A percentile compares a stretch with the other conserved stretches of the same genome.
Evolutionary conservation across 1,284 basidiomycete species (phyloP).

Genomic region (Farysia itapuensis): DNA sequence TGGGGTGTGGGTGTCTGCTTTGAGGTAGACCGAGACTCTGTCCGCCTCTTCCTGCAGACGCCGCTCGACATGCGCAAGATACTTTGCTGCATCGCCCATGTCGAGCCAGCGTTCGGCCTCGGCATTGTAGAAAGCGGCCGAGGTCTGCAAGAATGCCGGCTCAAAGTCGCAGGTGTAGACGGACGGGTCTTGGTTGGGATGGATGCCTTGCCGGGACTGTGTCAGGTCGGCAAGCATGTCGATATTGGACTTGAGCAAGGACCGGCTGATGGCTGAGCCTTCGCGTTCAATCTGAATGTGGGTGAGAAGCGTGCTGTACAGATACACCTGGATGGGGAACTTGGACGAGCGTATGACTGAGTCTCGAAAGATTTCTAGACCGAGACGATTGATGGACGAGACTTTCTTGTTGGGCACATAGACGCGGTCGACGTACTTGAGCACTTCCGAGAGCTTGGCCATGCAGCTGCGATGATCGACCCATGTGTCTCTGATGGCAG

Average conservation of each 20-base stretch:
- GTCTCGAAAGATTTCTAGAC: constrained; percentile 79
- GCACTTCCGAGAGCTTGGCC: constrained; percentile 82
- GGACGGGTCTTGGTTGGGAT: constrained; percentile 59
- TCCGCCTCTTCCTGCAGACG: constrained; percentile 83
- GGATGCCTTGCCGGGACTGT: constrained; percentile 53
- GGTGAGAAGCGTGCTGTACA: constrained; percentile 78
- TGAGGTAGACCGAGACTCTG: constrained; percentile 86
- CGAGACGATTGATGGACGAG: constrained; percentile 76
- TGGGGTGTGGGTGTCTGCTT: constrained; percentile 71
- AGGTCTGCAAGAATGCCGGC: constrained; percentile 76
- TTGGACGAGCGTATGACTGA: constrained; percentile 69
- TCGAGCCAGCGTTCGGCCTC: constrained; percentile 76
- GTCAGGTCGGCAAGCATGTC: constrained; percentile 78
- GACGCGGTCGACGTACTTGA: constrained; percentile 79
- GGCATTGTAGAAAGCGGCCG: constrained; percentile 74
- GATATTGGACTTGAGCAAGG: constrained; percentile 81
- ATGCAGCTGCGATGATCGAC: constrained; percentile 90
- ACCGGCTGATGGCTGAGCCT: constrained; percentile 86
- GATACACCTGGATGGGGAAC: constrained; percentile 76
- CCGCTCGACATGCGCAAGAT: constrained; percentile 78
- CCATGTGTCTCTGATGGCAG: constrained; percentile 83
- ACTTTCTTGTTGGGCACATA: constrained; percentile 49
- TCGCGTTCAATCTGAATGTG: constrained; percentile 90
- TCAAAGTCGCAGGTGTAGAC: constrained; percentile 87
- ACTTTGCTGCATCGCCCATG: constrained; percentile 78